Conservation (phyloP, 345 rosid species). For the Eutrema yunnanense region DNA sequence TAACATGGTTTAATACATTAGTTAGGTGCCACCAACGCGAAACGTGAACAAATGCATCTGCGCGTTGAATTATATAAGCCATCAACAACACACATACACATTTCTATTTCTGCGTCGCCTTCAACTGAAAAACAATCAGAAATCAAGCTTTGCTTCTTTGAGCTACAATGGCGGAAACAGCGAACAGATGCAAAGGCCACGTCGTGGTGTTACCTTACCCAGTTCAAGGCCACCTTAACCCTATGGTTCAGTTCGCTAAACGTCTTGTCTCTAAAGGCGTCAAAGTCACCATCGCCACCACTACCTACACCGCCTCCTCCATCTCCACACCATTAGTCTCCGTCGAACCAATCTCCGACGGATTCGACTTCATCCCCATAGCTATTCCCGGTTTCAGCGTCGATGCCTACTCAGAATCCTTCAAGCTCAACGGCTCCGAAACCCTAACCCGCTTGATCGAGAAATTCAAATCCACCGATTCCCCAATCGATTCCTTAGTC, state of each 20-base stretch:
- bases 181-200: constrained; percentile 28
- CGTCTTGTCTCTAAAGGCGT: constrained; percentile 61
- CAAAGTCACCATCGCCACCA: constrained; percentile 63
- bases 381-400: constrained; percentile 33
- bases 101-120: background rate
- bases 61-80: background rate
- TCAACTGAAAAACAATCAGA: background rate
- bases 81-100: too few relatives aligned
- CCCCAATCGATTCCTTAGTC: constrained; percentile 44
- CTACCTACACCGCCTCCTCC: constrained; percentile 49
- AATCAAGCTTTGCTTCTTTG: background rate
- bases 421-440: constrained; percentile 40
- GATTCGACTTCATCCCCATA: constrained; percentile 52
- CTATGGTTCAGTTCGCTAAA: constrained; percentile 67
- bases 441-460: constrained; percentile 43
- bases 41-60: constrained; percentile 21
- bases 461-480: constrained; percentile 30
- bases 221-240: constrained; percentile 82
- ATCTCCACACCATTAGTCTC: constrained; percentile 32
- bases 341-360: constrained; percentile 70
- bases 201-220: constrained; percentile 62
- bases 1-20: background rate
- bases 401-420: constrained; percentile 36
- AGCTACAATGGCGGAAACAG: constrained; percentile 32
- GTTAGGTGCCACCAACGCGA: constrained; percentile 24